Evolutionary conservation across 441 rosid genomes (phyloP).

Genomic region (Croton setiger): DNA sequence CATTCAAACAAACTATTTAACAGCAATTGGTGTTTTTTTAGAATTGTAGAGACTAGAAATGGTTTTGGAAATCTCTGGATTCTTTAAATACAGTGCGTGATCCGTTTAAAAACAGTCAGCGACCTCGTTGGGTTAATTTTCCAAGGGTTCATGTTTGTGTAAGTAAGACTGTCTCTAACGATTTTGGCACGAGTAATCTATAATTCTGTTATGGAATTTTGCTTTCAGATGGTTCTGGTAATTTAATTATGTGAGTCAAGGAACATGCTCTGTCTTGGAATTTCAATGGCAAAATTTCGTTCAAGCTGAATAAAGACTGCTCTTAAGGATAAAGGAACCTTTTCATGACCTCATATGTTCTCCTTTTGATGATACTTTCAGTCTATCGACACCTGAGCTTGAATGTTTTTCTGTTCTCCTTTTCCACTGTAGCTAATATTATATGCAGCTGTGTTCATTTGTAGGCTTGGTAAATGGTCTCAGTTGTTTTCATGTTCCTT

Average conservation of each 20-base stretch:
- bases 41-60: not conserved
- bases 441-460: not conserved
- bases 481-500: slow-evolving; percentile 13
- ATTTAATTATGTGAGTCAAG: not conserved
- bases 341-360: not conserved
- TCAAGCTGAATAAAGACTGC: not conserved
- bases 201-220: not conserved
- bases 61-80: not conserved
- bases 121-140: not conserved
- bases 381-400: not conserved
- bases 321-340: not conserved
- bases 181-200: not conserved
- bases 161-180: not conserved
- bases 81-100: not conserved
- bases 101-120: no score
- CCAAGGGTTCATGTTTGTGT: not conserved
- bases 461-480: not conserved
- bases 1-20: not conserved
- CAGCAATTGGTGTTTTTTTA: not conserved
- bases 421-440: not conserved
- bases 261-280: not conserved
- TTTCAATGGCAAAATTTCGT: not conserved
- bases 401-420: not conserved
- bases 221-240: not conserved
- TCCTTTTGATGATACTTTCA: not conserved